These are phyloP conservation scores for Boletellus ananas DNA, from an alignment of 768 basidiomycete genomes.

Conservation along the genomic window DNA sequence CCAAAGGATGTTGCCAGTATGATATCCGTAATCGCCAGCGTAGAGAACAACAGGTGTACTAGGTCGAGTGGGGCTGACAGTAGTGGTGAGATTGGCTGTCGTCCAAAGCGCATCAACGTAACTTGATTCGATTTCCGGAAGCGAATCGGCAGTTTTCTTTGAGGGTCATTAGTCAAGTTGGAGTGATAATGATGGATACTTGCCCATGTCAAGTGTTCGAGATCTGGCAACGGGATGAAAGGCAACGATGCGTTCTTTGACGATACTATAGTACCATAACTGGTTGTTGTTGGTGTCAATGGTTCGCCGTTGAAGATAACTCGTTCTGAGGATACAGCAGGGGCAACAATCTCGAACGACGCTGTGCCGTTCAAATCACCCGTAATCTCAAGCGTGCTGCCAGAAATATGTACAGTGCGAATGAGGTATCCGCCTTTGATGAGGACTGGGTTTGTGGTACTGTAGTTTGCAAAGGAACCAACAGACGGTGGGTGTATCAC, in stretches of 20 bases:
- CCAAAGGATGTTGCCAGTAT: constrained; percentile 52
- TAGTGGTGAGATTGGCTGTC: constrained; percentile 38
- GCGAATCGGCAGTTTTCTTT: constrained; percentile 24
- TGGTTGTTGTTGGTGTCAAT: constrained; percentile 34
- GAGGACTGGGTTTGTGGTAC: constrained; percentile 41
- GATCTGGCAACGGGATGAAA: constrained; percentile 16
- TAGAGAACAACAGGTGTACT: constrained; percentile 43
- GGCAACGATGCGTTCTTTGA: constrained; percentile 13
- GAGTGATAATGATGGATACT: not conserved
- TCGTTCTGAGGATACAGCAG: constrained; percentile 34
- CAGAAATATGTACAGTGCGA: constrained; percentile 36
- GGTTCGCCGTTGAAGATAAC: constrained; percentile 43
- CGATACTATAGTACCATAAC: constrained; percentile 39
- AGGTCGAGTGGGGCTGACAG: constrained; percentile 38
- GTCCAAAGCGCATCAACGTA: constrained; percentile 46
- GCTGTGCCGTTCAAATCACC: constrained; percentile 45
- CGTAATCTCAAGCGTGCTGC: constrained; percentile 37
- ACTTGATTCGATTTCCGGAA: constrained; percentile 35
- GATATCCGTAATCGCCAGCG: constrained; percentile 48
- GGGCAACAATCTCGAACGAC: constrained; percentile 46
- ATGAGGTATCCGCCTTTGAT: constrained; percentile 49
- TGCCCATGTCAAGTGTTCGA: constrained; percentile 20
- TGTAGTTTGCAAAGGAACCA: constrained; percentile 34
- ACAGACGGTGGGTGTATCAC: constrained; percentile 39
- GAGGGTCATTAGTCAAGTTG: not conserved